These are phyloP conservation scores for Erythrophleum fordii DNA, from an alignment of 306 rosid genomes.

Conservation along the genomic window DNA sequence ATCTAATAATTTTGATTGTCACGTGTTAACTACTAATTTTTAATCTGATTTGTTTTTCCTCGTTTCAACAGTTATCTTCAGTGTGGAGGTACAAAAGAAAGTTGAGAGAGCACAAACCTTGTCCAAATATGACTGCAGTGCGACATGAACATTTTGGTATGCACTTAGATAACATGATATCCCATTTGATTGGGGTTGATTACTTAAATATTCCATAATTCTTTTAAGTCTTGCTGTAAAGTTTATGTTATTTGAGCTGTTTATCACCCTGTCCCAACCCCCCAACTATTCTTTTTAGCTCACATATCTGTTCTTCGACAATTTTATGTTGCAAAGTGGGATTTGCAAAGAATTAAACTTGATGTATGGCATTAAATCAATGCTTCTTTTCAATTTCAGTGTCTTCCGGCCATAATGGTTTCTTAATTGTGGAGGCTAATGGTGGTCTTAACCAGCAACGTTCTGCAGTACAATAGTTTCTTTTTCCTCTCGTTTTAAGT, in stretches of 20 bases:
- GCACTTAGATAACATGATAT: slow-evolving; percentile 11
- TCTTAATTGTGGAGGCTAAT: slow-evolving; percentile 91
- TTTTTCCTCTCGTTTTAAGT: neutral
- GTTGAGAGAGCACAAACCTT: slow-evolving; percentile 82
- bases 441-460: slow-evolving; percentile 99
- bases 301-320: neutral
- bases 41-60: slow-evolving; percentile 12
- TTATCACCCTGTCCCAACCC: slow-evolving; percentile 12
- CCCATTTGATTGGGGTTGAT: neutral
- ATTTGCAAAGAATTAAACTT: slow-evolving; percentile 14
- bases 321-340: slow-evolving; percentile 8
- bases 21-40: neutral
- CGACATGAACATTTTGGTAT: slow-evolving; percentile 64
- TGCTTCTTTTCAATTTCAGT: slow-evolving; percentile 56
- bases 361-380: neutral
- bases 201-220: neutral
- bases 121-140: slow-evolving; percentile 68
- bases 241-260: slow-evolving; percentile 8
- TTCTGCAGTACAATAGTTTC: slow-evolving; percentile 66
- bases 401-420: slow-evolving; percentile 59
- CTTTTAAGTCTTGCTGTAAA: neutral
- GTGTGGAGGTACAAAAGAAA: slow-evolving; percentile 90
- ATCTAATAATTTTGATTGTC: neutral
- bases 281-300: neutral
- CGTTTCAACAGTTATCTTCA: slow-evolving; percentile 67